phyloP scores from a whole-genome alignment of 768 basidiomycete species.

The Macrocybe gigantea region DNA sequence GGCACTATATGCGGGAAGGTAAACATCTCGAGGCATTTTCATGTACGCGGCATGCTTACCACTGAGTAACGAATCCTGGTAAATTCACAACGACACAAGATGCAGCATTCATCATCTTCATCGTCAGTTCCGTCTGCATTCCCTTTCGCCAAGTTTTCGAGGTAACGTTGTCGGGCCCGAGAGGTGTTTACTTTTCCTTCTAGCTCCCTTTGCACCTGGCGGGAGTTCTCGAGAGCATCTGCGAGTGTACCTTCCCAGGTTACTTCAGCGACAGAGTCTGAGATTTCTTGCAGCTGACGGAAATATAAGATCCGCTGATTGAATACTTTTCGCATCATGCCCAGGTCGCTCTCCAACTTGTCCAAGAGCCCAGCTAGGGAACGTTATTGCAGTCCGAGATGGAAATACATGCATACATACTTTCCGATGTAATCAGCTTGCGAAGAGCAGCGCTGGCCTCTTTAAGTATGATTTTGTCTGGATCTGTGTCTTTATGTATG shows the following conservation, averaged over 20 bases:
- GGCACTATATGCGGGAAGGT: conserved; percentile 37
- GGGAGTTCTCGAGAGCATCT: conserved; percentile 39
- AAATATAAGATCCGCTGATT: conserved; percentile 66
- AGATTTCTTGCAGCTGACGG: conserved; percentile 87
- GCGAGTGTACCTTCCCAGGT: conserved; percentile 45
- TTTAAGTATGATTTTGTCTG: conserved; percentile 56
- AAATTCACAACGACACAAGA: conserved; percentile 72
- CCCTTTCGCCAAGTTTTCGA: conserved; percentile 56
- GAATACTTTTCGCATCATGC: conserved; percentile 69
- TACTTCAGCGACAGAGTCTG: conserved; percentile 72
- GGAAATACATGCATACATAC: conserved; percentile 29
- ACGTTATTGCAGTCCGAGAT: neutral
- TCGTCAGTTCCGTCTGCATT: conserved; percentile 39
- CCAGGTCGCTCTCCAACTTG: conserved; percentile 68
- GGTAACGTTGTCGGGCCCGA: conserved; percentile 68
- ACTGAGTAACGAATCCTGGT: conserved; percentile 67
- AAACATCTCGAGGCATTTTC: neutral
- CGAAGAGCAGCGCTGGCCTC: conserved; percentile 48
- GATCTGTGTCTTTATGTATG: conserved; percentile 46
- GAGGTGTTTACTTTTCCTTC: conserved; percentile 54
- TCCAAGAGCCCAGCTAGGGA: conserved; percentile 49
- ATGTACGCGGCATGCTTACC: conserved; percentile 35
- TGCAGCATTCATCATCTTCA: conserved; percentile 57
- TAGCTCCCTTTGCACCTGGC: conserved; percentile 37
- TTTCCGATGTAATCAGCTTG: conserved; percentile 52